Evolutionary conservation across 129 eudicot species (phyloP).

Genomic region (Deinandra increscens): DNA sequence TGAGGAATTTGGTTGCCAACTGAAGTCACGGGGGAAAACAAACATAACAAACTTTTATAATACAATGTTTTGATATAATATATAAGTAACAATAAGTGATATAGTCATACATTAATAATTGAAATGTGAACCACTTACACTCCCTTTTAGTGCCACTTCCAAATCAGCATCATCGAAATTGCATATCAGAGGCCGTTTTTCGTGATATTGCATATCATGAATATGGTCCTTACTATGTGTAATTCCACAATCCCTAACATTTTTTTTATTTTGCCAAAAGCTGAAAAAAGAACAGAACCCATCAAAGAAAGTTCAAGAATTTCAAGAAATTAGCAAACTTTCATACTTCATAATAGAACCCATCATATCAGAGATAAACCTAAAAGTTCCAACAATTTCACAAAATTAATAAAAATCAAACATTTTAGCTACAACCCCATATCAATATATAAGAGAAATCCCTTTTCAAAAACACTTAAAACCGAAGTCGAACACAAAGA

Average conservation of each 20-base stretch:
- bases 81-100: neutral
- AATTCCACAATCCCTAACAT: too few species aligned
- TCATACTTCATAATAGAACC: neutral
- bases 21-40: slow-evolving; percentile 37
- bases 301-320: too few species aligned
- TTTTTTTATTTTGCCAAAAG: too few species aligned
- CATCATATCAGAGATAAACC: neutral
- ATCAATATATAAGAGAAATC: neutral
- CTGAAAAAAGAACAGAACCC: too few species aligned
- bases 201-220: too few species aligned
- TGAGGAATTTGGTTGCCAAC: slow-evolving; percentile 84
- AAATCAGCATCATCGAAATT: slow-evolving; percentile 90
- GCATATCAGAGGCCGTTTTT: neutral
- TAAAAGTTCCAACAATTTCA: neutral
- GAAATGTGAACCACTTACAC: slow-evolving; percentile 54
- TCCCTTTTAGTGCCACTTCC: slow-evolving; percentile 87
- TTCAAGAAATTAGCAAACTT: neutral
- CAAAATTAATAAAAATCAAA: too few species aligned
- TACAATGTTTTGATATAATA: neutral
- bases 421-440: slow-evolving; percentile 5
- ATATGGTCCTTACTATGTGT: too few species aligned
- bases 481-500: neutral
- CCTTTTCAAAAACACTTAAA: neutral
- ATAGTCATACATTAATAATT: slow-evolving; percentile 8
- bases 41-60: neutral